Evolutionary conservation across 2,329 filamentous ascomycete genomes (phyloP).

Genomic region (Stagonosporopsis vannaccii): DNA sequence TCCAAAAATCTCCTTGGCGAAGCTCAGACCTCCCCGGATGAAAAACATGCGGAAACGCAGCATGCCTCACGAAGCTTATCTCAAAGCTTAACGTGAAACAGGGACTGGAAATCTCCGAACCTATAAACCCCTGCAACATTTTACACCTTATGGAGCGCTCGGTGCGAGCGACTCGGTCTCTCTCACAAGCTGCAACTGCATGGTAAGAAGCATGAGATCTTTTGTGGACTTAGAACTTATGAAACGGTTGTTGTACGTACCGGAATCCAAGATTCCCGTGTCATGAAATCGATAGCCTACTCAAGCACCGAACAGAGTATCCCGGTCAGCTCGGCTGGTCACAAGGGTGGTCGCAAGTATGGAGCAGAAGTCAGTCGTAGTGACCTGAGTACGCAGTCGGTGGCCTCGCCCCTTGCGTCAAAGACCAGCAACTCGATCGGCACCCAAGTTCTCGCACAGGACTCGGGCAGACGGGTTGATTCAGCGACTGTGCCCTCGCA

Average conservation of each 20-base stretch:
- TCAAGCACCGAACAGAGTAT: no score
- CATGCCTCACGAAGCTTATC: slow-evolving; percentile 18
- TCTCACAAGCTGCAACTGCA: neutral
- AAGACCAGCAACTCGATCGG: no score
- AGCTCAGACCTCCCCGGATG: neutral
- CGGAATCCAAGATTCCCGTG: neutral
- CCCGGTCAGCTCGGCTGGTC: no score
- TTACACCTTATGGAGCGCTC: no score
- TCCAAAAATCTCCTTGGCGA: slow-evolving; percentile 1
- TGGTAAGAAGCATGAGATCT: neutral
- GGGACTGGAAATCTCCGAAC: neutral
- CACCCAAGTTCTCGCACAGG: no score
- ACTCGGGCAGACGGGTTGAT: no score
- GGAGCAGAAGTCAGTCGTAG: no score
- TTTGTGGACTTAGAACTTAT: neutral
- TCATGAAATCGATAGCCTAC: no score
- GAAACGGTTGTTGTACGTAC: neutral
- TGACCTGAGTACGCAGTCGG: no score
- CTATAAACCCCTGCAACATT: neutral
- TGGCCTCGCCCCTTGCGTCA: no score
- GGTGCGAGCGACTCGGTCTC: neutral
- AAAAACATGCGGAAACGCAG: slow-evolving; percentile 10
- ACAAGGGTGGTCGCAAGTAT: no score
- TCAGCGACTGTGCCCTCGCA: no score
- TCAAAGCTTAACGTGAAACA: slow-evolving; percentile 10